These are phyloP conservation scores for Cucurbita maxima DNA, from an alignment of 306 rosid species.

Conservation along the genomic window DNA sequence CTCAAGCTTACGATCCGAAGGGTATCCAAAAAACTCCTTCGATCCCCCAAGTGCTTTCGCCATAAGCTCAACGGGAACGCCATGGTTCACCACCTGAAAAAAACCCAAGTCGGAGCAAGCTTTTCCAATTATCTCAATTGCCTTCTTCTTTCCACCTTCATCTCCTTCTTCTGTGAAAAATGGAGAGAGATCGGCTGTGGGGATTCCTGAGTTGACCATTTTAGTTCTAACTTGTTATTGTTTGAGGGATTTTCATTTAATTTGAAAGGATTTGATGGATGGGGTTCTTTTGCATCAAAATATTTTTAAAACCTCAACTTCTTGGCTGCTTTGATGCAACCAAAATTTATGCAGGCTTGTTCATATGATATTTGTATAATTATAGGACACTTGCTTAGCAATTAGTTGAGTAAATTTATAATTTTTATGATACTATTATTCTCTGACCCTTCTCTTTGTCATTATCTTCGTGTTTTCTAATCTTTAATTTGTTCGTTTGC, in stretches of 20 bases:
- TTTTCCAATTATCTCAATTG: constrained; percentile 17
- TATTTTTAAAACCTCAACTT: no score
- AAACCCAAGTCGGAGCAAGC: constrained; percentile 32
- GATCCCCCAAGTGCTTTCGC: constrained; percentile 19
- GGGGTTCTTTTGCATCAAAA: no score
- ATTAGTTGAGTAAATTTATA: neutral
- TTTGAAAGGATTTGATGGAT: no score
- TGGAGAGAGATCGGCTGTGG: constrained; percentile 29
- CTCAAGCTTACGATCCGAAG: constrained; percentile 25
- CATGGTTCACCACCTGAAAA: constrained; percentile 37
- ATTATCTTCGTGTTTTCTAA: neutral
- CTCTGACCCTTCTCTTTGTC: neutral
- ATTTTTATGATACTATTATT: no score
- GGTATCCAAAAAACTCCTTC: constrained; percentile 16
- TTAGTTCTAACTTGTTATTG: neutral
- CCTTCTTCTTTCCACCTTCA: constrained; percentile 13
- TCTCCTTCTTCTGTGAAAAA: constrained; percentile 14
- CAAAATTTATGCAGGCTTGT: neutral
- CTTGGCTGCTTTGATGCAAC: no score
- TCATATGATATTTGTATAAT: no score
- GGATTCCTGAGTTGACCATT: constrained; percentile 16
- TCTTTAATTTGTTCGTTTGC: no score
- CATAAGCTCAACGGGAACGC: constrained; percentile 19
- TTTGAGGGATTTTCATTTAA: neutral
- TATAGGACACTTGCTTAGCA: neutral